phyloP scores from a whole-genome alignment of 2,329 filamentous ascomycete species.

The Ophiognomonia clavigignenti-juglandacearum region DNA sequence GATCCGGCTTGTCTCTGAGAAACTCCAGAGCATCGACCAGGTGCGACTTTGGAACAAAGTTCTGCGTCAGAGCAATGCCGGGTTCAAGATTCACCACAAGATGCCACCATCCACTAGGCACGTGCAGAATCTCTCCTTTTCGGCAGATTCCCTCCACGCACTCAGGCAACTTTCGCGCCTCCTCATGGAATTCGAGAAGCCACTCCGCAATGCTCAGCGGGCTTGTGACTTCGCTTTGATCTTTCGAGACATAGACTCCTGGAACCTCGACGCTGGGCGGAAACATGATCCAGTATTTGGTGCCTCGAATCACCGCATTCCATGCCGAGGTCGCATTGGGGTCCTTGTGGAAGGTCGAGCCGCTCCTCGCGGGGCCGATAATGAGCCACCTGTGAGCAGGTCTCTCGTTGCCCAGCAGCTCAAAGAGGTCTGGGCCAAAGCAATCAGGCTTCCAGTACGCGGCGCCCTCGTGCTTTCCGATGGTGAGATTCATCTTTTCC shows the following conservation, averaged over 20 bases:
- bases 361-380: conserved; percentile 78
- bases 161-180: conserved; percentile 69
- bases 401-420: conserved; percentile 68
- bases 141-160: conserved; percentile 83
- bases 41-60: conserved; percentile 80
- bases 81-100: conserved; percentile 84
- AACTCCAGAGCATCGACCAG: conserved; percentile 74
- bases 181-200: conserved; percentile 82
- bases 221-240: conserved; percentile 89
- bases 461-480: conserved; percentile 46
- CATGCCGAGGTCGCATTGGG: conserved; percentile 73
- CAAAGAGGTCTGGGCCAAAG: conserved; percentile 84
- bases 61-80: conserved; percentile 88
- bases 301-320: conserved; percentile 87
- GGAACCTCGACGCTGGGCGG: conserved; percentile 74
- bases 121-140: conserved; percentile 83
- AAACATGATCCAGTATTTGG: conserved; percentile 99
- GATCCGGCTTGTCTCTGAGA: conserved; percentile 73
- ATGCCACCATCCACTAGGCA: conserved; percentile 96
- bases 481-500: conserved; percentile 71
- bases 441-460: conserved; percentile 78
- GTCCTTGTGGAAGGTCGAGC: conserved; percentile 91
- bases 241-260: conserved; percentile 82
- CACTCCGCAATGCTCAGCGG: conserved; percentile 97
- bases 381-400: conserved; percentile 93